phyloP scores from a whole-genome alignment of 2,329 filamentous ascomycete genomes.

The Colletotrichum liaoningense region DNA sequence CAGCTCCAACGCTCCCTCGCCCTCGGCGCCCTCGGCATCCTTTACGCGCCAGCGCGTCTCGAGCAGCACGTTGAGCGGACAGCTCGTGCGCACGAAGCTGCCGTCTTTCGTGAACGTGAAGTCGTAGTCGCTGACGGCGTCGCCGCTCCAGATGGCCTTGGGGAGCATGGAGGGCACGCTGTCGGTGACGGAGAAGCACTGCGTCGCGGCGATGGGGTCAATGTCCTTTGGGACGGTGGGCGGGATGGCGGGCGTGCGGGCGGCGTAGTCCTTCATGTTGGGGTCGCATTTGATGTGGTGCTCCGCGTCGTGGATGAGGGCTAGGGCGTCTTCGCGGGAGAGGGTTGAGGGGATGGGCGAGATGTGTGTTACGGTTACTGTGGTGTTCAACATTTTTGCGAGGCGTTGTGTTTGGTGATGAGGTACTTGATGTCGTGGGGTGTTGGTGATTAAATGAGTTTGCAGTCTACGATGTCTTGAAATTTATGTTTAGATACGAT shows the following conservation, averaged over 20 bases:
- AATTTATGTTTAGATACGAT: background rate
- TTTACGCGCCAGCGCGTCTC: conserved; percentile 62
- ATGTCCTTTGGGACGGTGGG: conserved; percentile 45
- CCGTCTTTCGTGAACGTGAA: conserved; percentile 62
- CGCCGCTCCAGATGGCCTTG: conserved; percentile 65
- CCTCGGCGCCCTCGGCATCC: conserved; percentile 39
- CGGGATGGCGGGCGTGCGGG: conserved; percentile 40
- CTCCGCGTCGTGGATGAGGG: conserved; percentile 61
- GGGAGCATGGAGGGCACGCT: conserved; percentile 63
- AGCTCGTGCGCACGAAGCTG: conserved; percentile 62
- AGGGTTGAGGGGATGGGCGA: conserved; percentile 54
- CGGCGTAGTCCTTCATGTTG: conserved; percentile 56
- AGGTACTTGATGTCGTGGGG: background rate
- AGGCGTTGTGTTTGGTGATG: background rate
- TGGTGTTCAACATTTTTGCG: conserved; percentile 56
- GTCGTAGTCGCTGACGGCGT: conserved; percentile 65
- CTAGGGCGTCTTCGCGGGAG: conserved; percentile 50
- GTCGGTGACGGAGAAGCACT: conserved; percentile 61
- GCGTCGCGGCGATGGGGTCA: conserved; percentile 42
- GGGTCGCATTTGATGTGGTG: conserved; percentile 66
- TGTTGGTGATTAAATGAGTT: background rate
- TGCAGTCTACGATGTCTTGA: background rate
- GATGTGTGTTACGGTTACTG: conserved; percentile 54
- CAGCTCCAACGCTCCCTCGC: conserved; percentile 51
- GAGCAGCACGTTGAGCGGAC: conserved; percentile 63